Conservation (phyloP, 805 yeast species). For the Saccharomycopsis amapae region DNA sequence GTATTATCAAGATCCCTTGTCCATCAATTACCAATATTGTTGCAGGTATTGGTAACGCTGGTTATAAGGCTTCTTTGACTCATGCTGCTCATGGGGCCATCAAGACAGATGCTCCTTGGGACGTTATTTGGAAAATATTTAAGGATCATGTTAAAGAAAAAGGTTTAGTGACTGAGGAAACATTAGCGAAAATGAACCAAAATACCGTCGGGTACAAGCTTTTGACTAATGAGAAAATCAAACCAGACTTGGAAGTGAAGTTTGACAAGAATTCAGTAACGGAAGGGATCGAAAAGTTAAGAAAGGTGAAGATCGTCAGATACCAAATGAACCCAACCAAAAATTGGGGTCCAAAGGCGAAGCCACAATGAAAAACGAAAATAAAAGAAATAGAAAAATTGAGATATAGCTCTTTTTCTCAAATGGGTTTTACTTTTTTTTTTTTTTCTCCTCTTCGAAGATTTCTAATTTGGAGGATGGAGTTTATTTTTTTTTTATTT, state of each 20-base stretch:
- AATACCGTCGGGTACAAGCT: constrained; percentile 57
- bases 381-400: too few species aligned
- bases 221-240: constrained; percentile 36
- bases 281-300: constrained; percentile 44
- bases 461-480: too few species aligned
- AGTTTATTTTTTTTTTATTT: background rate
- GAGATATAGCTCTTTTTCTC: too few species aligned
- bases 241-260: constrained; percentile 34
- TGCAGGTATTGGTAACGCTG: constrained; percentile 79
- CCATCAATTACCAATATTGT: constrained; percentile 68
- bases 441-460: too few species aligned
- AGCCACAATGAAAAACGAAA: constrained; percentile 36
- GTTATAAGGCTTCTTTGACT: constrained; percentile 75
- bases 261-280: constrained; percentile 60
- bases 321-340: constrained; percentile 89
- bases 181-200: constrained; percentile 34
- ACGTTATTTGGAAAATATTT: constrained; percentile 64
- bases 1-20: constrained; percentile 72
- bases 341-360: constrained; percentile 96
- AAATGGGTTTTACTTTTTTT: too few species aligned
- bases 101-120: constrained; percentile 89
- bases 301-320: constrained; percentile 76
- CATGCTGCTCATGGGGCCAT: constrained; percentile 83
- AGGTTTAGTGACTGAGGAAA: constrained; percentile 31
- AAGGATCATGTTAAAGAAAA: constrained; percentile 50